phyloP scores from a whole-genome alignment of 2,329 filamentous ascomycete genomes.

The Coleophoma eucalyptorum region DNA sequence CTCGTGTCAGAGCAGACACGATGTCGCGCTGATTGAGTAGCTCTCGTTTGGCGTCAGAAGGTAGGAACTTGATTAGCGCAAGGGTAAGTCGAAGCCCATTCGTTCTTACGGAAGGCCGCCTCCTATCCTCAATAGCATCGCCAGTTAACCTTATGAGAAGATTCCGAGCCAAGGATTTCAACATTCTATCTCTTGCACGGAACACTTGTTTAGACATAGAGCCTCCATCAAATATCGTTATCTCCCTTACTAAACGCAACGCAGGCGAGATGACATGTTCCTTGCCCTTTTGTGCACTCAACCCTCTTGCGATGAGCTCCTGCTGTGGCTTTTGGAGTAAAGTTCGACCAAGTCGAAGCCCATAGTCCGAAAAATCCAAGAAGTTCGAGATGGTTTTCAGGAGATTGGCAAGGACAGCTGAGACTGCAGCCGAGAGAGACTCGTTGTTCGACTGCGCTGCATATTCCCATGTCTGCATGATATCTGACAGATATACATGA shows the following conservation, averaged over 20 bases:
- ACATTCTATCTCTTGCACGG: constrained; percentile 70
- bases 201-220: constrained; percentile 75
- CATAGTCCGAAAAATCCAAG: constrained; percentile 71
- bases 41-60: constrained; percentile 74
- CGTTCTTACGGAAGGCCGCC: constrained; percentile 75
- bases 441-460: constrained; percentile 78
- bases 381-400: constrained; percentile 73
- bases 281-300: constrained; percentile 78
- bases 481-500: constrained; percentile 66
- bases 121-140: constrained; percentile 57
- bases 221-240: constrained; percentile 83
- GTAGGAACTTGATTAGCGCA: constrained; percentile 73
- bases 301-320: constrained; percentile 73
- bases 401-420: constrained; percentile 77
- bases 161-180: constrained; percentile 77
- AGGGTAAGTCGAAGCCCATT: constrained; percentile 81
- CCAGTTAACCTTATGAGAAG: constrained; percentile 65
- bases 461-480: constrained; percentile 87
- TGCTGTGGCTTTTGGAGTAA: constrained; percentile 77
- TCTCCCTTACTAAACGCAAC: constrained; percentile 78
- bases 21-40: constrained; percentile 73
- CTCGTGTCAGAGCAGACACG: constrained; percentile 67
- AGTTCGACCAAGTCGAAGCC: constrained; percentile 74
- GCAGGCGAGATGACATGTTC: constrained; percentile 88
- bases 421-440: constrained; percentile 73